Conservation (phyloP, 2,329 filamentous ascomycete species). For the Orbilia ellipsospora region DNA sequence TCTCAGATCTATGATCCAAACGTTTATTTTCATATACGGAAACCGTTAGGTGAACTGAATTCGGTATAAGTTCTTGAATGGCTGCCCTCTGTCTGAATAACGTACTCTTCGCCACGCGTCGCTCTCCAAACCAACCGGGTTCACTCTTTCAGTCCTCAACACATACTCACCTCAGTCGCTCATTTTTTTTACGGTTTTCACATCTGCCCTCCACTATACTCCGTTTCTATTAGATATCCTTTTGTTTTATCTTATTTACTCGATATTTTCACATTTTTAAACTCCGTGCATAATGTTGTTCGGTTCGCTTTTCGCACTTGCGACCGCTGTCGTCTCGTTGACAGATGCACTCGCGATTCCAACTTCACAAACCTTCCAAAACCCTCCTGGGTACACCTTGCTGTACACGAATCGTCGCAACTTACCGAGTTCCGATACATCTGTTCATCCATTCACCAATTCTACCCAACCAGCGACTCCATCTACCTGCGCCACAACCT, state of each 20-base stretch:
- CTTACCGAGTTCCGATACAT: constrained; percentile 21
- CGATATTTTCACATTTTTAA: background rate
- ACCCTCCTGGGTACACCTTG: constrained; percentile 21
- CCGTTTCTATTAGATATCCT: background rate
- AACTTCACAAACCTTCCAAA: constrained; percentile 1
- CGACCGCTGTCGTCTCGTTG: constrained; percentile 6
- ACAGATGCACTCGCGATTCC: constrained; percentile 21
- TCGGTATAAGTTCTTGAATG: too few species aligned
- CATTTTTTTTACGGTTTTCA: background rate
- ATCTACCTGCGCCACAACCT: constrained; percentile 16
- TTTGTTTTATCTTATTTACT: background rate
- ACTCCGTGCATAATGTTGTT: constrained; percentile 16
- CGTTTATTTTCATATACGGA: too few species aligned
- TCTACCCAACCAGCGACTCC: background rate
- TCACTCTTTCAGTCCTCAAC: too few species aligned
- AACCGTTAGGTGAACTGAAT: too few species aligned
- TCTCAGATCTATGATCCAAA: too few species aligned
- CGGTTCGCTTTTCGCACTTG: background rate
- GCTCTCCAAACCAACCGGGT: too few species aligned
- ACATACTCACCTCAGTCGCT: constrained; percentile 35
- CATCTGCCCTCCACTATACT: constrained; percentile 1
- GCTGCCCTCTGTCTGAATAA: too few species aligned
- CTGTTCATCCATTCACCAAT: constrained; percentile 4
- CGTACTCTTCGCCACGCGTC: too few species aligned
- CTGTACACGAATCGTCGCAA: constrained; percentile 17